Evolutionary conservation across 306 rosid genomes (phyloP).

Genomic region (Senna tora): DNA sequence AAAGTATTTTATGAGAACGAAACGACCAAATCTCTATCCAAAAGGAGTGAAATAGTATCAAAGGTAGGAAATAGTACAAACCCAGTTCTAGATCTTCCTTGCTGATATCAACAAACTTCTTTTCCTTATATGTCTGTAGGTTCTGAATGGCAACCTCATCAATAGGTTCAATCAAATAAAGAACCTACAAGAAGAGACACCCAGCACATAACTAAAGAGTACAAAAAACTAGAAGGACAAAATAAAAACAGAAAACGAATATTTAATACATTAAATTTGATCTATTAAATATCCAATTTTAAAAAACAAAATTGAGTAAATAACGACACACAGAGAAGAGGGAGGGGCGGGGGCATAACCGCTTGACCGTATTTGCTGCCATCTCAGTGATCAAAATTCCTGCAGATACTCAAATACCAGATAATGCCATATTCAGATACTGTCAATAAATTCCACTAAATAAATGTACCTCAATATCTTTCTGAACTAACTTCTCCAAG

Average conservation of each 20-base stretch:
- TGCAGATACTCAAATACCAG: not conserved
- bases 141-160: conserved; percentile 99
- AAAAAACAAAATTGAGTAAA: too few relatives aligned
- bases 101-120: conserved; percentile 97
- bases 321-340: too few relatives aligned
- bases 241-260: not conserved
- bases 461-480: conserved; percentile 81
- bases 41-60: not conserved
- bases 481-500: conserved; percentile 89
- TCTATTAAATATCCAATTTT: not conserved
- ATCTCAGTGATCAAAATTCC: not conserved
- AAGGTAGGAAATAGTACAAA: conserved; percentile 42
- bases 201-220: conserved; percentile 23
- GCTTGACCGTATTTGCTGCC: not conserved
- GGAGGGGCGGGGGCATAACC: not conserved
- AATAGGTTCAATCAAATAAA: conserved; percentile 90
- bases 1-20: conserved; percentile 24
- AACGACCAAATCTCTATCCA: conserved; percentile 14
- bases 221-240: not conserved
- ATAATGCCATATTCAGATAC: not conserved
- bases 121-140: conserved; percentile 92
- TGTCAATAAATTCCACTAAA: not conserved
- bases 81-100: conserved; percentile 97
- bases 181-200: conserved; percentile 57
- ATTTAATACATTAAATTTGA: not conserved